A percentile compares a stretch with the other conserved stretches of the same genome.
phyloP scores from a whole-genome alignment of 1,284 basidiomycete species.

The Malassezia vespertilionis region DNA sequence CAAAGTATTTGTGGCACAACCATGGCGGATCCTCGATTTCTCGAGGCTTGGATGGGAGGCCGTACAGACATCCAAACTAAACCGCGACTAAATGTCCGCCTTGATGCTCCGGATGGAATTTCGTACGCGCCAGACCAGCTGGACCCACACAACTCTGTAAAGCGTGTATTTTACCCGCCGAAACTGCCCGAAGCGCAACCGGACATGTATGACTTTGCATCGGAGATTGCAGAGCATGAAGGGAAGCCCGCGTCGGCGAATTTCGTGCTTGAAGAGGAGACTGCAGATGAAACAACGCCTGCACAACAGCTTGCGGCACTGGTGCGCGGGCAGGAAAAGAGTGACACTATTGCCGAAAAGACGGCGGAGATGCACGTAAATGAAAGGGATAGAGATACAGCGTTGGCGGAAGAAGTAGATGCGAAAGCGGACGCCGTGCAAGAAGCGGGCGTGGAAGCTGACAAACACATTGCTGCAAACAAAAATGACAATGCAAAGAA shows the following conservation, averaged over 20 bases:
- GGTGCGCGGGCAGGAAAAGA: background rate
- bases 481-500: too few species aligned
- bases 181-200: constrained; percentile 16
- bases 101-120: constrained; percentile 40
- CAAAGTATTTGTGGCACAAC: too few species aligned
- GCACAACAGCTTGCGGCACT: constrained; percentile 5
- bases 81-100: constrained; percentile 23
- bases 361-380: too few species aligned
- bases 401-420: too few species aligned
- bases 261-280: constrained; percentile 18
- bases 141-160: constrained; percentile 31
- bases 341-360: too few species aligned
- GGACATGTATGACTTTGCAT: constrained; percentile 23
- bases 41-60: constrained; percentile 3
- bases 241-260: background rate
- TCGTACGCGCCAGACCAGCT: constrained; percentile 36
- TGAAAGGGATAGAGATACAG: too few species aligned
- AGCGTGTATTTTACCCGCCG: constrained; percentile 33
- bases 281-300: constrained; percentile 2
- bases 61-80: background rate
- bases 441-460: too few species aligned
- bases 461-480: too few species aligned
- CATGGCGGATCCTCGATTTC: constrained; percentile 13
- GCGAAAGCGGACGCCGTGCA: too few species aligned
- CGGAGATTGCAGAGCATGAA: constrained; percentile 21